Evolutionary conservation across 129 eudicot species (phyloP).

Genomic region (Chrysanthemum lavandulifolium): DNA sequence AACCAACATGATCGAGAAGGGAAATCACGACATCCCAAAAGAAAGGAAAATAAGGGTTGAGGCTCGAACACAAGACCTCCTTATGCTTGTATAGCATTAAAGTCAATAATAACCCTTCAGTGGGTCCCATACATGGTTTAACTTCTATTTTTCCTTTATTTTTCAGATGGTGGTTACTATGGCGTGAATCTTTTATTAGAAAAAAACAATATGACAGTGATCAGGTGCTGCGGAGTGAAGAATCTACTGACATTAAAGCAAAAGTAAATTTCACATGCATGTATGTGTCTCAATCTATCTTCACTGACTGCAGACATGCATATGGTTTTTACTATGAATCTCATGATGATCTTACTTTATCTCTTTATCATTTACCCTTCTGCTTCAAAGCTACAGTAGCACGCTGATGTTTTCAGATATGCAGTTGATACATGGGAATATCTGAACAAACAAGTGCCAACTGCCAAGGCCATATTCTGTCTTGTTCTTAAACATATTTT

Average conservation of each 20-base stretch:
- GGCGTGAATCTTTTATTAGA: background rate
- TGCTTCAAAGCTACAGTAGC: slow-evolving; percentile 26
- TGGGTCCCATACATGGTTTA: background rate
- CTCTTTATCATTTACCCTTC: slow-evolving; percentile 28
- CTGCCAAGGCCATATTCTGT: background rate
- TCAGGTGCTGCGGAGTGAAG: slow-evolving; percentile 17
- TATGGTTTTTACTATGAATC: slow-evolving; percentile 28
- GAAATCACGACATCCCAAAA: too few relatives aligned
- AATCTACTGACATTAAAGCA: slow-evolving; percentile 28
- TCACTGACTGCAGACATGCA: slow-evolving; percentile 26
- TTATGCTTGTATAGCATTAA: too few relatives aligned
- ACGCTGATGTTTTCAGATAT: slow-evolving; percentile 26
- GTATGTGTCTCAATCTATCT: slow-evolving; percentile 9
- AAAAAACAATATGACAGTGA: background rate
- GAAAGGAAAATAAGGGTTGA: too few relatives aligned
- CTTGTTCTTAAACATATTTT: slow-evolving; percentile 4
- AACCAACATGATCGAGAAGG: too few relatives aligned
- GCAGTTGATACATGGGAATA: slow-evolving; percentile 21
- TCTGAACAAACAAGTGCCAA: slow-evolving; percentile 23
- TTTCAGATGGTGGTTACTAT: slow-evolving; percentile 7
- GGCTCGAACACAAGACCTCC: too few relatives aligned
- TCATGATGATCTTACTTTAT: slow-evolving; percentile 27
- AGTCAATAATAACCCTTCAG: background rate
- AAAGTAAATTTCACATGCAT: slow-evolving; percentile 26
- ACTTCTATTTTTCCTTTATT: background rate